A percentile compares a stretch with the other conserved stretches of the same genome.
These are phyloP conservation scores for Brassica hybrid DNA, from an alignment of 441 rosid species.

Conservation along the genomic window DNA sequence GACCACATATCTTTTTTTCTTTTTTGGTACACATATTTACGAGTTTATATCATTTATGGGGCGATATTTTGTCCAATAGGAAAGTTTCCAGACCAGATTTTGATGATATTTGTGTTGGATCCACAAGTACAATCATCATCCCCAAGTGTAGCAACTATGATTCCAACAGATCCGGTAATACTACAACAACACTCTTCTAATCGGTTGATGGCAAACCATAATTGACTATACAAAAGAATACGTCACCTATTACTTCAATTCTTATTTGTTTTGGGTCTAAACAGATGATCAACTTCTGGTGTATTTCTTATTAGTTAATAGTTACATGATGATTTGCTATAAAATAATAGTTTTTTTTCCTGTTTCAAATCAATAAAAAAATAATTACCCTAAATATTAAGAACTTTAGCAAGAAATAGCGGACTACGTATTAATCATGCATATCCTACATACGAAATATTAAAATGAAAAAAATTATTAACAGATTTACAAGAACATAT, in stretches of 20 bases:
- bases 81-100: background rate
- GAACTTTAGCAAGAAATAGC: background rate
- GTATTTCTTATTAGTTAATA: background rate
- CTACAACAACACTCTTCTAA: background rate
- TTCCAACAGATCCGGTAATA: background rate
- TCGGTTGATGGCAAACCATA: background rate
- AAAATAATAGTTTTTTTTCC: background rate
- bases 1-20: slow-evolving; percentile 1
- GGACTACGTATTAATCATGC: background rate
- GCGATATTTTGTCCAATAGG: background rate
- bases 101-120: background rate
- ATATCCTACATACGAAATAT: background rate
- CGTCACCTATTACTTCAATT: background rate
- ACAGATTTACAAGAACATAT: background rate
- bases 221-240: background rate
- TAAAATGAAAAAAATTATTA: background rate
- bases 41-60: background rate
- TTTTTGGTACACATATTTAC: background rate
- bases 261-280: background rate
- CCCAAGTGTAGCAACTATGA: background rate
- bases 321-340: background rate
- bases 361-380: background rate
- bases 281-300: background rate
- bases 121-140: background rate
- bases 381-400: background rate